Evolutionary conservation across 1,139 yeast species (phyloP).

Genomic region (Casaregolazyma lundiana): DNA sequence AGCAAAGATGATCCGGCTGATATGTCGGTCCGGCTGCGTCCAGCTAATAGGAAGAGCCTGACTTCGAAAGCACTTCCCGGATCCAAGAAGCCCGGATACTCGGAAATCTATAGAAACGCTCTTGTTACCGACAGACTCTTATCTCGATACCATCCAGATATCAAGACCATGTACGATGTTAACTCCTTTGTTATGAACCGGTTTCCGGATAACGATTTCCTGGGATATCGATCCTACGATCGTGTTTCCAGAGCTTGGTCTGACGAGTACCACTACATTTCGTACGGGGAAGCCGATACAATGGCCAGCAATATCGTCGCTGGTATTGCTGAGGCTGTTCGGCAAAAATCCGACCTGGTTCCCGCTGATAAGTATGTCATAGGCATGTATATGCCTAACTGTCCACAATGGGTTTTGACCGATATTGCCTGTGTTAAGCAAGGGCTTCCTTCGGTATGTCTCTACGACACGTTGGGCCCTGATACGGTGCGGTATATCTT

Average conservation of each 20-base stretch:
- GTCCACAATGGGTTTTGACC: constrained; percentile 57
- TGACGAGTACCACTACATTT: constrained; percentile 46
- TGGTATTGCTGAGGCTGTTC: constrained; percentile 51
- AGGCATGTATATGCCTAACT: constrained; percentile 52
- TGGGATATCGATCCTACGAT: constrained; percentile 48
- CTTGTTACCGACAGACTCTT: constrained; percentile 38
- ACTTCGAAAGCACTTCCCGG: constrained; percentile 41
- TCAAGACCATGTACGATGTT: constrained; percentile 47
- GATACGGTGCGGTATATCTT: constrained; percentile 55
- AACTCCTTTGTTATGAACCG: constrained; percentile 42
- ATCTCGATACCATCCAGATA: constrained; percentile 45
- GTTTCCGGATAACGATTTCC: constrained; percentile 40
- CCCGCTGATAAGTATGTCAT: constrained; percentile 43
- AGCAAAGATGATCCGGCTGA: neutral
- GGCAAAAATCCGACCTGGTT: constrained; percentile 18
- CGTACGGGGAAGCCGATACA: constrained; percentile 40
- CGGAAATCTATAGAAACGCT: constrained; percentile 51
- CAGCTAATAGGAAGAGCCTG: neutral
- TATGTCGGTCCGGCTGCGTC: neutral
- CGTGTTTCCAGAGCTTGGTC: constrained; percentile 44
- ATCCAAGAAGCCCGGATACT: constrained; percentile 45
- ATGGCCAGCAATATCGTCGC: constrained; percentile 55
- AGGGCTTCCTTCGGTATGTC: constrained; percentile 52
- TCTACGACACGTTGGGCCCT: constrained; percentile 63
- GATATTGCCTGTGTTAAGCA: constrained; percentile 55